A percentile compares a stretch with the other conserved stretches of the same genome.
phyloP scores from a whole-genome alignment of 225 moss, liverwort and hornwort species.

The Bryum argenteum region DNA sequence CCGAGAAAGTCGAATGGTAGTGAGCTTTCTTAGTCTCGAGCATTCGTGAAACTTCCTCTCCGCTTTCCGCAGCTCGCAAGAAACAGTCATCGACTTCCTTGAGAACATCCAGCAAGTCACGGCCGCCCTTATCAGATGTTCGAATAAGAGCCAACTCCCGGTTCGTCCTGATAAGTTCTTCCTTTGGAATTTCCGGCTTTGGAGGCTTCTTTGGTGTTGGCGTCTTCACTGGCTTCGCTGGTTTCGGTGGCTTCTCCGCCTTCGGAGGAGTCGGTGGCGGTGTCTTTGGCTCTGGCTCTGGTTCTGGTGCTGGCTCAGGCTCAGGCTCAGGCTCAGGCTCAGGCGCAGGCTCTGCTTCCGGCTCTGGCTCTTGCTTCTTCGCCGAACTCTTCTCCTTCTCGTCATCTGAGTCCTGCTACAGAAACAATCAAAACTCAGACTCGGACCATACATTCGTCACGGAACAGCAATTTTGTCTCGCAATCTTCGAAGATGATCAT shows the following conservation, averaged over 20 bases:
- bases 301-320: conserved; percentile 10
- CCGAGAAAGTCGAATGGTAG: conserved; percentile 77
- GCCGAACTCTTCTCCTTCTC: conserved; percentile 39
- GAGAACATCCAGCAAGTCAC: conserved; percentile 72
- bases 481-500: background rate
- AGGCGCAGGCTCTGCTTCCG: no score
- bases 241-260: conserved; percentile 35
- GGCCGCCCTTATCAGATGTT: conserved; percentile 39
- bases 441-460: no score
- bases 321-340: background rate
- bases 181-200: conserved; percentile 37
- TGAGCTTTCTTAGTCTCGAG: conserved; percentile 79
- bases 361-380: conserved; percentile 35
- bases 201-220: conserved; percentile 39
- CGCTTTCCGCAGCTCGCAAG: conserved; percentile 61
- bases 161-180: conserved; percentile 34
- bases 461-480: background rate
- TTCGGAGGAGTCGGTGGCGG: conserved; percentile 33
- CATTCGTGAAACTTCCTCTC: conserved; percentile 68
- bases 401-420: conserved; percentile 45
- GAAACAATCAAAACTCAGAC: no score
- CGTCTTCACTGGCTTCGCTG: conserved; percentile 29
- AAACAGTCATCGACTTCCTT: conserved; percentile 75
- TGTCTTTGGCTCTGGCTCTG: conserved; percentile 20
- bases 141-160: conserved; percentile 46